phyloP scores from a whole-genome alignment of 192 early-diverging fungal species.

The Coemansia sp. region DNA sequence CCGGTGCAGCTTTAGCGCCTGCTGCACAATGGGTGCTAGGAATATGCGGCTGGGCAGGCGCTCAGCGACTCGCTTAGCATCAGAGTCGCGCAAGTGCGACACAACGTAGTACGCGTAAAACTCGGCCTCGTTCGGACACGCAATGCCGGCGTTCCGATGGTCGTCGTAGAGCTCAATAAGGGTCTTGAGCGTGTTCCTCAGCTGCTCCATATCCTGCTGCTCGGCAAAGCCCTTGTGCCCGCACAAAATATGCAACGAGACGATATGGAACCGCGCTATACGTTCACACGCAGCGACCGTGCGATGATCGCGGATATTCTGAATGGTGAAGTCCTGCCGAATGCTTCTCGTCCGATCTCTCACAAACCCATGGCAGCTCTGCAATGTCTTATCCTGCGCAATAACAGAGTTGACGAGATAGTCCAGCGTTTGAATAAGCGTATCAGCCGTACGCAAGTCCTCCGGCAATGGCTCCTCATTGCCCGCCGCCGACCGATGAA shows the following conservation, averaged over 20 bases:
- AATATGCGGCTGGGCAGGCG: slow-evolving; percentile 64
- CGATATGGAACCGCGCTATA: slow-evolving; percentile 86
- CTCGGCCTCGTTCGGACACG: slow-evolving; percentile 81
- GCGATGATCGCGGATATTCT: slow-evolving; percentile 72
- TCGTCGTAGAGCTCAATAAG: slow-evolving; percentile 89
- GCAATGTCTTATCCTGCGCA: slow-evolving; percentile 56
- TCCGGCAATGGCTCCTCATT: slow-evolving; percentile 82
- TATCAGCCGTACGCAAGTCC: slow-evolving; percentile 81
- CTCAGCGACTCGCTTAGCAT: slow-evolving; percentile 68
- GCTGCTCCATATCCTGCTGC: slow-evolving; percentile 88
- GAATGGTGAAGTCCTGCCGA: slow-evolving; percentile 83
- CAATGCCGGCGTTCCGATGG: slow-evolving; percentile 55
- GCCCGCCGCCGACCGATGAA: slow-evolving; percentile 82
- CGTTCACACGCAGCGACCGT: slow-evolving; percentile 76
- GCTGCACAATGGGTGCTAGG: slow-evolving; percentile 63
- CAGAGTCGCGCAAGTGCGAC: slow-evolving; percentile 70
- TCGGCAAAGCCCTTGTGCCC: slow-evolving; percentile 68
- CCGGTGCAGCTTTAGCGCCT: slow-evolving; percentile 69
- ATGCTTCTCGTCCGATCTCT: slow-evolving; percentile 86
- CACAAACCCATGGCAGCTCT: slow-evolving; percentile 76
- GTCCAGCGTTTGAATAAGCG: slow-evolving; percentile 68
- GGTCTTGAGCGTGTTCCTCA: slow-evolving; percentile 83
- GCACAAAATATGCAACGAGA: slow-evolving; percentile 74
- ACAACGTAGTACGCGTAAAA: slow-evolving; percentile 89
- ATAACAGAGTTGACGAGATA: slow-evolving; percentile 65